These are phyloP conservation scores for Tylopilus subfusipes DNA, from an alignment of 768 basidiomycete genomes.

Conservation along the genomic window DNA sequence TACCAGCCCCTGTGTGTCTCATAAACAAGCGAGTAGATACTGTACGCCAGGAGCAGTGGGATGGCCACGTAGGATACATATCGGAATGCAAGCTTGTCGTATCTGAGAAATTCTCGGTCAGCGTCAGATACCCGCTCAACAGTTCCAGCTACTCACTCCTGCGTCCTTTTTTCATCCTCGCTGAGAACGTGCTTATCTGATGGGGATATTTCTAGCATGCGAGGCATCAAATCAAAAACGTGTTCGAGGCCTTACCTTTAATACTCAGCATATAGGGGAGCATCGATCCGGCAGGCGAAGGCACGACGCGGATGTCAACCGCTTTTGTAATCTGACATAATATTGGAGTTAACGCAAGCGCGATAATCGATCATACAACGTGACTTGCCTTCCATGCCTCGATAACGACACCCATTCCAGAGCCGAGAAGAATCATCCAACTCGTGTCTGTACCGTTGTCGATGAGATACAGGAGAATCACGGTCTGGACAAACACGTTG, in stretches of 20 bases:
- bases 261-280: conserved; percentile 81
- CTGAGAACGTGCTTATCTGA: conserved; percentile 92
- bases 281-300: conserved; percentile 56
- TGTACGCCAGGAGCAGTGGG: conserved; percentile 74
- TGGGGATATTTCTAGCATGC: conserved; percentile 8
- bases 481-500: conserved; percentile 89
- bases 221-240: conserved; percentile 12
- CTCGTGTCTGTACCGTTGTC: conserved; percentile 95
- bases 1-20: conserved; percentile 94
- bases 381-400: conserved; percentile 89
- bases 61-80: conserved; percentile 90
- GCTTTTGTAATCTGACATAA: conserved; percentile 78
- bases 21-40: conserved; percentile 76
- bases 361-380: conserved; percentile 5
- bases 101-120: conserved; percentile 42
- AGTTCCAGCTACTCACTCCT: conserved; percentile 64
- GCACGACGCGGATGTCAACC: conserved; percentile 74
- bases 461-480: conserved; percentile 89
- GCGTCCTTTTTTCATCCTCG: conserved; percentile 97
- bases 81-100: conserved; percentile 90
- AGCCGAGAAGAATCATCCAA: conserved; percentile 95
- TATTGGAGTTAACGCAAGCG: conserved; percentile 16
- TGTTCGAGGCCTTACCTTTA: conserved; percentile 52
- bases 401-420: conserved; percentile 74
- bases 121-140: conserved; percentile 21